Evolutionary conservation across 805 yeast species (phyloP), one percentile per base, ranked within the genome.

Genomic region (Saccharomyces kudriavzevii): DNA sequence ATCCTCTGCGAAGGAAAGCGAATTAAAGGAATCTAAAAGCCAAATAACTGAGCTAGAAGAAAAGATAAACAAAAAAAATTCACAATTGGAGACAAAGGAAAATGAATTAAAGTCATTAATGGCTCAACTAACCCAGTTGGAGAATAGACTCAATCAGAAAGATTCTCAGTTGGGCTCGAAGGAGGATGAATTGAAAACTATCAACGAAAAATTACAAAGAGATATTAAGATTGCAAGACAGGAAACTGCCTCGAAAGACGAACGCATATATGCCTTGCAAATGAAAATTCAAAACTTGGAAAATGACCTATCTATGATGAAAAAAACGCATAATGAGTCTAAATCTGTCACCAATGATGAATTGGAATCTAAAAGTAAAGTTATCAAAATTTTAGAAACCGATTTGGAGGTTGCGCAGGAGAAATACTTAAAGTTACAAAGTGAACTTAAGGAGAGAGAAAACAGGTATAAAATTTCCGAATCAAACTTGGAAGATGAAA

Each of bases 251-350:
- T 35, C 24, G 8, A 35, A 13, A 9, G 43, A 35, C 8, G 22
- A 35, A 35, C 43, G 11, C 4, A 17, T 35, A 17, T n/a, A 11
- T 6, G 43, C n/a, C 11, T 49, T 56, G 2, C 49, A 40, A 30
- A 22, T 49, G 9, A 51, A 48, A 13, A 83, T 80, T 51, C 77
- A 75, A 58, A 74, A 77, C 49, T 74, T 67, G 45, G 68, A 65
- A 31, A 59, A 61, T 20, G 79, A 74, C 51, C 51, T 67, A 27
- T 64, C 64, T 6, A 77, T 76, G 57, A 70, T 81, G 60, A 78
- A 75, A 60, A 81, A 79, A 56, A 45, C 49, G n/a, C 29, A 52
- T 14, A 13, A 35, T 26, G 51, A 52, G 20, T 22, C 45, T 10
- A 50, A 35, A 35, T 17, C 43, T 8, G 10, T 35, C 20, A 10